Evolutionary conservation across 2,329 filamentous ascomycete genomes (phyloP), one percentile per base, ranked within the genome.

Genomic region (Knufia petricola): DNA sequence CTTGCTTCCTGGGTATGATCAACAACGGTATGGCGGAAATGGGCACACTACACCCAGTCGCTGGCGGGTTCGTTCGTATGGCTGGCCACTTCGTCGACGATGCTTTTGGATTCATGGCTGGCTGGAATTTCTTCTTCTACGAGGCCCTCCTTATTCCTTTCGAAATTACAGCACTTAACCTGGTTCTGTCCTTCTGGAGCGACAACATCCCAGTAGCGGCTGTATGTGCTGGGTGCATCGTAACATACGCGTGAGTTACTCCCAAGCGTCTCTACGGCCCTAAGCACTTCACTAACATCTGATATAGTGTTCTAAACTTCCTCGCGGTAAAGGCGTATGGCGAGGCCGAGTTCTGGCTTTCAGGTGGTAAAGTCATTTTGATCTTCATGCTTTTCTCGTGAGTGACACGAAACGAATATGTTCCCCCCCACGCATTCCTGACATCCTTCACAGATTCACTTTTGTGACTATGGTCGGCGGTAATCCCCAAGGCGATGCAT

Each of bases 401-500:
- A 80, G 82, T 50, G 15, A 17, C 7, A 13, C 15, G 32, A 36
- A 17, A 36, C 4, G 4, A n/a, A 36, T n/a, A 36, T 36, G 6
- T 8, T 59, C 68, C 1, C 71, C 85, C 0, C 85, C 85, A 9
- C 70, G 74, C 1, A 63, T 64, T 36, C 51, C 63, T 85, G 20
- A 80, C 75, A 0, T 42, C 64, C n/a, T 82, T 90, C 53, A n/a
- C n/a, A 84, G 46, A 20, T 42, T 85, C 66, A 88, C 86, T 10
- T 85, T 92, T 59, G 73, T 92, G 53, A 79, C 82, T 50, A 89
- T 89, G 81, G 70, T 89, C 1, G 86, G 86, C 3, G 86, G 84
- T 3, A 89, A 88, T 55, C 86, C 87, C 0, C 61, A 78, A 1
- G 71, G 77, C 45, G 81, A 87, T 54, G 70, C 75, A 0, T 84